Percentiles rank a stretch among this genome's conserved stretches.
Evolutionary conservation across 2,329 filamentous ascomycete species (phyloP).

Genomic region (Botrytis pseudocinerea): DNA sequence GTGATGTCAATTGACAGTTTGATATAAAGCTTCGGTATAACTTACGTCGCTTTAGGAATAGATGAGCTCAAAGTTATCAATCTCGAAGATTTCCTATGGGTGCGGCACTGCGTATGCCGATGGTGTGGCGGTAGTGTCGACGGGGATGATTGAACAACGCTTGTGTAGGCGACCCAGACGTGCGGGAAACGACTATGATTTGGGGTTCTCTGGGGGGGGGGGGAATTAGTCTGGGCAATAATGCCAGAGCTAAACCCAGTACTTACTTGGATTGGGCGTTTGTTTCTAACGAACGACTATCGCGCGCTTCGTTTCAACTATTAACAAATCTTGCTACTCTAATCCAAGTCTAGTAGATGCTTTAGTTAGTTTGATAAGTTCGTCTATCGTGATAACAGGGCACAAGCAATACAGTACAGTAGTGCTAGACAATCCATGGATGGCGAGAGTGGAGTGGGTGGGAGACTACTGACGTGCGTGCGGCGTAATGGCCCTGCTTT

Average conservation of each 20-base stretch:
- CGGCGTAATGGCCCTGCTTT: constrained; percentile 13
- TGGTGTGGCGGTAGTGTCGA: constrained; percentile 1
- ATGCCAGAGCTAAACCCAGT: constrained; percentile 23
- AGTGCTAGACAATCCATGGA: constrained; percentile 4
- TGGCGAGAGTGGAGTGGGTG: neutral
- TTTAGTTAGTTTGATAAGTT: constrained; percentile 7
- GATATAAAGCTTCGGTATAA: neutral
- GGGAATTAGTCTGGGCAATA: constrained; percentile 23
- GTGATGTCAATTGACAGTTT: constrained; percentile 2
- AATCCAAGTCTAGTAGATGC: constrained; percentile 15
- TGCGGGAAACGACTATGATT: constrained; percentile 31
- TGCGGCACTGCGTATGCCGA: constrained; percentile 1
- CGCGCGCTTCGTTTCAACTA: constrained; percentile 29
- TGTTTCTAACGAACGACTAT: constrained; percentile 25
- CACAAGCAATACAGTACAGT: neutral
- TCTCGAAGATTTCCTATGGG: neutral
- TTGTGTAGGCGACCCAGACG: constrained; percentile 37
- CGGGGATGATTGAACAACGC: constrained; percentile 27
- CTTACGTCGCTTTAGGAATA: neutral
- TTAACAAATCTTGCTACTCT: constrained; percentile 19
- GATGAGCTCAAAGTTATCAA: neutral
- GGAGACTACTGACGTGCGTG: constrained; percentile 18
- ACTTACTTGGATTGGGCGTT: constrained; percentile 24
- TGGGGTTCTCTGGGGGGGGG: constrained; percentile 27
- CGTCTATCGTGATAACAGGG: constrained; percentile 10